Evolutionary conservation across 805 yeast species (phyloP), one percentile per base, ranked within the genome.

Genomic region (Kodamaea kakaduensis): DNA sequence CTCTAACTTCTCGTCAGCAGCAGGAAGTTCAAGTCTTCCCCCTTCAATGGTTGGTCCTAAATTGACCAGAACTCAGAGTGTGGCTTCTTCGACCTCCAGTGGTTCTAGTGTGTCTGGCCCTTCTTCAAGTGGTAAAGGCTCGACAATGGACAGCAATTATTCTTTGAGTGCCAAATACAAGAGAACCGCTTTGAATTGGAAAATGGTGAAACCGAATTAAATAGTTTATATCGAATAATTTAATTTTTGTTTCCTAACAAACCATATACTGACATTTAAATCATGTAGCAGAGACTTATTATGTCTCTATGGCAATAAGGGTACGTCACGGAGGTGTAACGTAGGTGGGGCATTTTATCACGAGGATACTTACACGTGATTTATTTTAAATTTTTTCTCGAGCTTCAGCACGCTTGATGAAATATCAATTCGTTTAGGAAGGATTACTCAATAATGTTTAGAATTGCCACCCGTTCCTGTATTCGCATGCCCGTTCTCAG

Each of bases 401-500:
- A 21, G 17, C 18, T n/a, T 14, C 21, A 19, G 28, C 26, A 34
- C 17, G 22, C 9, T 7, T 19, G 6, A 9, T 15, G 19, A 16
- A 26, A 16, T 10, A 8, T 25, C 27, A 9, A 26, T 20, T 26
- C 19, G 14, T 12, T 22, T 20, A 19, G 21, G 17, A 27, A 24
- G 21, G 6, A 13, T 25, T 27, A 22, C 26, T 15, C 16, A 19
- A 27, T 3, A 30, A 76, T 76, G 82, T 71, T 75, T 53, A 76
- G 72, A 70, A 57, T 70, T 39, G 74, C 76, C 42, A 51, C 67
- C 40, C 73, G 76, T 59, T 58, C 71, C 41, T 50, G 60, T 30
- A 25, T 32, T 22, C 57, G 51, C 34, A 51, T 60, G 29, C 59
- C 67, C 35, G 50, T 61, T 25, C 48, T 56, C 40, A 59, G 68